Evolutionary conservation across 2,329 filamentous ascomycete genomes (phyloP).

Genomic region (Ascochyta lentis): DNA sequence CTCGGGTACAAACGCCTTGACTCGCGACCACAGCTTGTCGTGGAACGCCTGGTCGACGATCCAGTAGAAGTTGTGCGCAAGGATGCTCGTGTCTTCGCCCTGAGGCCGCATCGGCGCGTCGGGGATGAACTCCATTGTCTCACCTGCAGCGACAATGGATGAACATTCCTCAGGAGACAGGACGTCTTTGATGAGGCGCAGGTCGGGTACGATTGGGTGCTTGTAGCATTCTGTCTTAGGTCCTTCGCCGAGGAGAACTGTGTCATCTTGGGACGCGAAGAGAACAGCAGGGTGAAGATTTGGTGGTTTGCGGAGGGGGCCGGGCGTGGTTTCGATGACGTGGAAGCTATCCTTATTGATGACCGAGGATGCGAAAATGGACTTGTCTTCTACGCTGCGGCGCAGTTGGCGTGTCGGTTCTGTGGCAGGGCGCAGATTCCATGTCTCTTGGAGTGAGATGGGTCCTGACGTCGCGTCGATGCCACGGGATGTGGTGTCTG

Average conservation of each 20-base stretch:
- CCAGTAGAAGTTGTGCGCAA: conserved; percentile 80
- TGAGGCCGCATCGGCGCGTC: conserved; percentile 72
- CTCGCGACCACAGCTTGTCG: conserved; percentile 67
- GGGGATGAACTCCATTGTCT: conserved; percentile 69
- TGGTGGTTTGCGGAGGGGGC: conserved; percentile 67
- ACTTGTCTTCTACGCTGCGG: conserved; percentile 64
- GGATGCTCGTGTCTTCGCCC: conserved; percentile 65
- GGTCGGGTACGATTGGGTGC: conserved; percentile 68
- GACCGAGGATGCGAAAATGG: conserved; percentile 44
- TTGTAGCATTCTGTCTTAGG: conserved; percentile 62
- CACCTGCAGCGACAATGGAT: conserved; percentile 70
- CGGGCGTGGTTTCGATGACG: conserved; percentile 68
- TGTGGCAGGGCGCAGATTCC: conserved; percentile 62
- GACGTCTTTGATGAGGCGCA: conserved; percentile 66
- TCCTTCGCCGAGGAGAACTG: conserved; percentile 58
- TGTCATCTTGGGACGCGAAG: conserved; percentile 65
- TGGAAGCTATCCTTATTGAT: conserved; percentile 53
- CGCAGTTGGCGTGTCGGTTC: conserved; percentile 57
- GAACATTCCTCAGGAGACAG: conserved; percentile 68
- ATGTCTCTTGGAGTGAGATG: conserved; percentile 65
- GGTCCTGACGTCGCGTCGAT: conserved; percentile 48
- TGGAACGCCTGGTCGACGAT: conserved; percentile 69
- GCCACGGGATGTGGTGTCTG: conserved; percentile 54
- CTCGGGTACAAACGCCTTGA: conserved; percentile 64
- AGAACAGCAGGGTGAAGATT: conserved; percentile 72